phyloP scores from a whole-genome alignment of 225 moss, liverwort and hornwort genomes.

The Takakia lepidozioides region DNA sequence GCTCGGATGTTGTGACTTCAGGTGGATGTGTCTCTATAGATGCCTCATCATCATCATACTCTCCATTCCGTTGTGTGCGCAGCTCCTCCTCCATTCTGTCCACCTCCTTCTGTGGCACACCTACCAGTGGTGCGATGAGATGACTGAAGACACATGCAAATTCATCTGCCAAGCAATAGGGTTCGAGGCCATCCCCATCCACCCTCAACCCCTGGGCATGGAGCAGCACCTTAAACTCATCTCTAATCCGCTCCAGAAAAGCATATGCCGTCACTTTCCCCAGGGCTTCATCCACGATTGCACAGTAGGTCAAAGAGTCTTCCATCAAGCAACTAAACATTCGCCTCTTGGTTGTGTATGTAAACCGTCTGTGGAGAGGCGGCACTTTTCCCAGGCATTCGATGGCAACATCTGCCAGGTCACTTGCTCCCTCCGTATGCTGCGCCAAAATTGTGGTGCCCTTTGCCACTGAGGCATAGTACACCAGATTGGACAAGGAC shows the following conservation, averaged over 20 bases:
- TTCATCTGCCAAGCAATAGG: constrained; percentile 9
- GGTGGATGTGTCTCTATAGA: not conserved
- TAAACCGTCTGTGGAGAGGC: constrained; percentile 22
- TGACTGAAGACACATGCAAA: constrained; percentile 25
- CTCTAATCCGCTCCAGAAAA: constrained; percentile 33
- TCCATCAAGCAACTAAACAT: constrained; percentile 37
- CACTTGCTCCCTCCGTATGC: constrained; percentile 18
- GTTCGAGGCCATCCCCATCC: constrained; percentile 18
- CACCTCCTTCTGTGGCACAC: constrained; percentile 36
- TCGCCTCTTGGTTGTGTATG: constrained; percentile 25
- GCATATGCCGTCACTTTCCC: constrained; percentile 23
- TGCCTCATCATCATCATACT: constrained; percentile 2
- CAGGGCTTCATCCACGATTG: constrained; percentile 44
- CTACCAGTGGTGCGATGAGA: constrained; percentile 29
- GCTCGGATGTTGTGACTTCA: too few species aligned
- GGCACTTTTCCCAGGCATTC: constrained; percentile 30
- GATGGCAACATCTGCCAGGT: constrained; percentile 9
- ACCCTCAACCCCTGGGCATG: constrained; percentile 13
- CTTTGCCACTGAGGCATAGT: constrained; percentile 30
- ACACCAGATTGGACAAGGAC: constrained; percentile 36
- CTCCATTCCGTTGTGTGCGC: constrained; percentile 8
- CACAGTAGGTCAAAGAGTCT: constrained; percentile 21
- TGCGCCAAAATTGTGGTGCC: constrained; percentile 19
- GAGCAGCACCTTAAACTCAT: constrained; percentile 32
- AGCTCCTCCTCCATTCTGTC: constrained; percentile 22